A percentile compares a stretch with the other conserved stretches of the same genome.
phyloP scores from a whole-genome alignment of 805 yeast genomes.

The Pichia nakasei region DNA sequence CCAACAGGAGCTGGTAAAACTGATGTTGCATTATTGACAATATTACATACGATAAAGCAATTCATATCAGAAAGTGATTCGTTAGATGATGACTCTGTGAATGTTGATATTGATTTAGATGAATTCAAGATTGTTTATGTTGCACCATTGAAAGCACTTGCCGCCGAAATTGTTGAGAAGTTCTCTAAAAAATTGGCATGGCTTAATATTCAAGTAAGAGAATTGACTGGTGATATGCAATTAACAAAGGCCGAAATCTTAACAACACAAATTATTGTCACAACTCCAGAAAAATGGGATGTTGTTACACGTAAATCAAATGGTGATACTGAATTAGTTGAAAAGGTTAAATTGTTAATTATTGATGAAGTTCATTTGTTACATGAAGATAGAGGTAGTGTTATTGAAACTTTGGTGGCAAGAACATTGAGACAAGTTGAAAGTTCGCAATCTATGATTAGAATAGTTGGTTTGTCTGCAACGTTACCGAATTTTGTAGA shows the following conservation, averaged over 20 bases:
- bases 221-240: conserved; percentile 94
- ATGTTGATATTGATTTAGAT: conserved; percentile 64
- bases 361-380: conserved; percentile 95
- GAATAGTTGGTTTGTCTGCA: conserved; percentile 92
- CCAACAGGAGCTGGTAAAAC: conserved; percentile 99
- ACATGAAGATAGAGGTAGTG: conserved; percentile 98
- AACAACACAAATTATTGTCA: conserved; percentile 80
- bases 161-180: conserved; percentile 94
- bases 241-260: conserved; percentile 70
- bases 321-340: conserved; percentile 79
- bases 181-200: conserved; percentile 68
- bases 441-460: conserved; percentile 83
- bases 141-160: conserved; percentile 88
- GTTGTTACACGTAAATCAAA: conserved; percentile 90
- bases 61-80: conserved; percentile 42
- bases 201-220: conserved; percentile 81
- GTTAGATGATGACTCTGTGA: conserved; percentile 35
- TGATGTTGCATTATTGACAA: conserved; percentile 78
- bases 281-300: conserved; percentile 97
- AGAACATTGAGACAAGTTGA: conserved; percentile 93
- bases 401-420: conserved; percentile 89
- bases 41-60: conserved; percentile 71
- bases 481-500: conserved; percentile 86
- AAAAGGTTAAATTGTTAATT: conserved; percentile 75
- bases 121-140: conserved; percentile 88